A percentile compares a stretch with the other conserved stretches of the same genome.
Conservation (phyloP, 306 rosid species). For the Crotalaria pallida region DNA sequence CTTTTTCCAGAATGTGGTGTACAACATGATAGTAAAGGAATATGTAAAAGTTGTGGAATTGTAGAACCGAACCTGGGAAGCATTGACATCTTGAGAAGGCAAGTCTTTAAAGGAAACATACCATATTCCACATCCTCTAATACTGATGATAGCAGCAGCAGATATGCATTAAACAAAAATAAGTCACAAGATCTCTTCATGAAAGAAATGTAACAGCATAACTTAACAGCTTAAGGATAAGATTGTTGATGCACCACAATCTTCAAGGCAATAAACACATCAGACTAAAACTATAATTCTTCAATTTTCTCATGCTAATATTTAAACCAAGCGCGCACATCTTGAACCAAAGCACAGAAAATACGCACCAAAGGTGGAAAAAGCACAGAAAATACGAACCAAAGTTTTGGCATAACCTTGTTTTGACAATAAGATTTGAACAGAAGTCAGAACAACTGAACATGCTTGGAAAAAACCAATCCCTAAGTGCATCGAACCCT, state of each 20-base stretch:
- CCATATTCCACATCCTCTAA: constrained; percentile 99
- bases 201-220: neutral
- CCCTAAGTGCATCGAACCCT: too few species aligned
- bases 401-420: too few species aligned
- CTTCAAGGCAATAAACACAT: constrained; percentile 1
- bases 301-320: neutral
- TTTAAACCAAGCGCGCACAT: neutral
- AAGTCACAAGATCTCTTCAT: constrained; percentile 23
- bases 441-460: too few species aligned
- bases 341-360: neutral
- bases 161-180: constrained; percentile 38
- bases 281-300: neutral
- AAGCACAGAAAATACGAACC: too few species aligned
- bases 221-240: constrained; percentile 8
- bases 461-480: too few species aligned
- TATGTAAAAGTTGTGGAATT: too few species aligned
- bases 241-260: neutral
- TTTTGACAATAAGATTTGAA: too few species aligned
- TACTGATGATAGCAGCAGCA: constrained; percentile 65
- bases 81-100: neutral
- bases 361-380: constrained; percentile 86
- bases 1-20: too few species aligned
- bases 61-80: too few species aligned
- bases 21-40: too few species aligned
- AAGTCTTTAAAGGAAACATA: constrained; percentile 39